A percentile compares a stretch with the other conserved stretches of the same genome.
Conservation (phyloP, 2,329 filamentous ascomycete genomes). For the Hypoxylon rubiginosum region DNA sequence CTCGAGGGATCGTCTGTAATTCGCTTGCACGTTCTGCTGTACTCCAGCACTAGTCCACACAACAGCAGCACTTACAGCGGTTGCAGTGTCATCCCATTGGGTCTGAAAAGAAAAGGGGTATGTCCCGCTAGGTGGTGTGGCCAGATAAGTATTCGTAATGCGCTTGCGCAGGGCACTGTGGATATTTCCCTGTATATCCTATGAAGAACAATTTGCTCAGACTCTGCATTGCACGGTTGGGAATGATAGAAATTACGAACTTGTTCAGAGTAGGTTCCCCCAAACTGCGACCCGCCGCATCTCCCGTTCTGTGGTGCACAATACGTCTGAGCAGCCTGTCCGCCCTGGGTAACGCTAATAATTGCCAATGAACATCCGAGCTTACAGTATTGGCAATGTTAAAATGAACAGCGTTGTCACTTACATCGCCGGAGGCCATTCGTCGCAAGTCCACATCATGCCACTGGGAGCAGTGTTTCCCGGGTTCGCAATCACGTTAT, state of each 20-base stretch:
- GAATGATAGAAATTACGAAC: neutral
- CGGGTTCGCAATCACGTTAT: slow-evolving; percentile 8
- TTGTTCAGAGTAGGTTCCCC: slow-evolving; percentile 3
- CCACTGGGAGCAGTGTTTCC: slow-evolving; percentile 1
- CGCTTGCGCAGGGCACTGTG: neutral
- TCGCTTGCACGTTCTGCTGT: neutral
- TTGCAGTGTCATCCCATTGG: neutral
- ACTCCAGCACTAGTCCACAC: neutral
- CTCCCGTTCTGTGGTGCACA: slow-evolving; percentile 2
- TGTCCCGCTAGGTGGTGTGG: neutral
- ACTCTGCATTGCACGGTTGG: neutral
- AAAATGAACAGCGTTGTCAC: neutral
- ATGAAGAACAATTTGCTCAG: neutral
- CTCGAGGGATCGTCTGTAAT: neutral
- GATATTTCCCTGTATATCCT: slow-evolving; percentile 13
- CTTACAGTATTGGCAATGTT: neutral
- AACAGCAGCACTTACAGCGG: neutral
- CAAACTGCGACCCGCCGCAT: neutral
- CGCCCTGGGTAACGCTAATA: slow-evolving; percentile 2
- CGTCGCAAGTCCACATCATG: slow-evolving; percentile 11
- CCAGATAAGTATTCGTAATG: neutral
- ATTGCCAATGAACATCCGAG: neutral
- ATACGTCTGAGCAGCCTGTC: neutral
- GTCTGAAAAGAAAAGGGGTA: slow-evolving; percentile 9
- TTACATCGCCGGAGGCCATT: slow-evolving; percentile 11